Conservation (phyloP, 2,329 filamentous ascomycete species). For the Colletotrichum sp. region DNA sequence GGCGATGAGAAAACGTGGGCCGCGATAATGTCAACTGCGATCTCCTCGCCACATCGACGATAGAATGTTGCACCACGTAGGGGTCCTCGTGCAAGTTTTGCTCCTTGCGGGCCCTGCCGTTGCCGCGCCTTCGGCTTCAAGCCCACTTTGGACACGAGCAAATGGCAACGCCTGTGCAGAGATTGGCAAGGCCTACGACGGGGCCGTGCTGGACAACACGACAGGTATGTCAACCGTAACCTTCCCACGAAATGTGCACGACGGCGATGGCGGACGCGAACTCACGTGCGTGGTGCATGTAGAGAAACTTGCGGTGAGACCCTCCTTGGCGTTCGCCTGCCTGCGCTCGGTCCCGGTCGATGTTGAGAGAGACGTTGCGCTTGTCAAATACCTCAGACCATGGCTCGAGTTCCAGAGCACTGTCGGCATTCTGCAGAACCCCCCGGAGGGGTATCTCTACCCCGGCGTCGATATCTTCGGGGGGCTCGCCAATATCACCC, state of each 20-base stretch:
- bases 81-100: not conserved
- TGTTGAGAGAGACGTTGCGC: constrained; percentile 4
- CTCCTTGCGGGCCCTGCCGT: not conserved
- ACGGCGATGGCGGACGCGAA: too few species aligned
- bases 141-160: not conserved
- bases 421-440: constrained; percentile 19
- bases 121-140: not conserved
- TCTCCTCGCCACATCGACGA: too few species aligned
- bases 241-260: too few species aligned
- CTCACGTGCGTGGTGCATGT: not conserved
- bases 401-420: constrained; percentile 25
- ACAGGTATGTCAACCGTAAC: not conserved
- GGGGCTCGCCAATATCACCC: constrained; percentile 22
- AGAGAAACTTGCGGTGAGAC: constrained; percentile 2
- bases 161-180: not conserved
- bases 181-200: not conserved
- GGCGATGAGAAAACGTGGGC: too few species aligned
- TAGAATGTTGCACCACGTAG: not conserved
- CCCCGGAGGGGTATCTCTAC: constrained; percentile 24
- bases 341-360: constrained; percentile 22
- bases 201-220: not conserved
- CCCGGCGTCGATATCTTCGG: constrained; percentile 24
- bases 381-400: constrained; percentile 22
- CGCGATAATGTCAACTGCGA: too few species aligned
- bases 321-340: constrained; percentile 22